phyloP scores from a whole-genome alignment of 2,329 filamentous ascomycete genomes.

The Aspergillus unguis region DNA sequence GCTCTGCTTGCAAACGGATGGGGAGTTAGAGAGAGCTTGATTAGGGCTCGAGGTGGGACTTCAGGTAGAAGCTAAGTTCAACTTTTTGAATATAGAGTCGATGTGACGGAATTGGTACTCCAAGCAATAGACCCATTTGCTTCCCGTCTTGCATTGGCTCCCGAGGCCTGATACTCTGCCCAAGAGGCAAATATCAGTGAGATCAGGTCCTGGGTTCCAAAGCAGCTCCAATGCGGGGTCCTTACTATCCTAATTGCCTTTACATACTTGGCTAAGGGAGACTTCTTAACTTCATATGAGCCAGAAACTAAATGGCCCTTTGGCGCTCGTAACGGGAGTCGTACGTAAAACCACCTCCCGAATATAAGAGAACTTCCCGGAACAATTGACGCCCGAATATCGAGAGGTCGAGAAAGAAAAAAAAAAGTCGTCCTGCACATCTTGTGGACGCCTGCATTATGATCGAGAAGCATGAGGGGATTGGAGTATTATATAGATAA shows the following conservation, averaged over 20 bases:
- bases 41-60: constrained; percentile 14
- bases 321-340: not conserved
- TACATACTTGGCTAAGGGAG: not conserved
- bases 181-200: too few species aligned
- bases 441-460: constrained; percentile 4
- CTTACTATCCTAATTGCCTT: not conserved
- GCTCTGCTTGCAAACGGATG: constrained; percentile 68
- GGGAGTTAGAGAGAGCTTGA: constrained; percentile 58
- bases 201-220: too few species aligned
- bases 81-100: not conserved
- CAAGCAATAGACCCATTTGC: too few species aligned
- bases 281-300: not conserved
- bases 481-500: too few species aligned
- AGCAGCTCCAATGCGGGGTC: too few species aligned
- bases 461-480: too few species aligned
- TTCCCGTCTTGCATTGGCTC: too few species aligned
- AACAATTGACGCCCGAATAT: constrained; percentile 48
- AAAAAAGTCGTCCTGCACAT: constrained; percentile 23
- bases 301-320: constrained; percentile 10
- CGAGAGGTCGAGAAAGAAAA: constrained; percentile 34
- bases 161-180: too few species aligned
- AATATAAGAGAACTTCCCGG: constrained; percentile 49
- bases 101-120: too few species aligned
- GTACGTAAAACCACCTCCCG: constrained; percentile 44
- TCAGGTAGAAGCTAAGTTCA: not conserved